Conservation (phyloP, 2,329 filamentous ascomycete genomes). For the Didymella arachidicola region DNA sequence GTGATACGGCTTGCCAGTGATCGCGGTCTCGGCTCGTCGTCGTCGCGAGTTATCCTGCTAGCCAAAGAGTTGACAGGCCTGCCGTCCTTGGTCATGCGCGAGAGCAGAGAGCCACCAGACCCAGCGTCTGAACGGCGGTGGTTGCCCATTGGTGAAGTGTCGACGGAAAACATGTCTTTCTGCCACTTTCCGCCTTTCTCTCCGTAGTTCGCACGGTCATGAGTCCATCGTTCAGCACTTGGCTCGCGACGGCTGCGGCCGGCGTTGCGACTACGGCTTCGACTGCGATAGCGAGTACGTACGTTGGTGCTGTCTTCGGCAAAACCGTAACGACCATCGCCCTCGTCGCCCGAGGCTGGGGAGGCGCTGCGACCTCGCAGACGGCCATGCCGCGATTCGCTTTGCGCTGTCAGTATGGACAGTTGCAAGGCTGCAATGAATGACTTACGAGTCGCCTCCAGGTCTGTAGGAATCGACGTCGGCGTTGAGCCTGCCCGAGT, state of each 20-base stretch:
- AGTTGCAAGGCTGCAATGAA: background rate
- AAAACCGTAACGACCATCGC: slow-evolving; percentile 59
- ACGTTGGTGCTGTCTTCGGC: slow-evolving; percentile 57
- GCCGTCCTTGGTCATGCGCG: slow-evolving; percentile 48
- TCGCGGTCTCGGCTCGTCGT: slow-evolving; percentile 22
- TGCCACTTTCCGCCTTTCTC: slow-evolving; percentile 27
- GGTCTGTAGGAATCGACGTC: slow-evolving; percentile 47
- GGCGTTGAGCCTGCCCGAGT: slow-evolving; percentile 19
- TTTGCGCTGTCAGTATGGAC: slow-evolving; percentile 16
- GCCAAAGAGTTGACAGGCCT: slow-evolving; percentile 42
- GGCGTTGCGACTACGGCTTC: slow-evolving; percentile 51
- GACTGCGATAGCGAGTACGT: slow-evolving; percentile 52
- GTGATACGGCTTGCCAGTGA: slow-evolving; percentile 44
- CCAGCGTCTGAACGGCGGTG: slow-evolving; percentile 53
- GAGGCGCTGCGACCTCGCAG: slow-evolving; percentile 68
- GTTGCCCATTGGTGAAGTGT: slow-evolving; percentile 53
- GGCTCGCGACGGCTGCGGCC: slow-evolving; percentile 36
- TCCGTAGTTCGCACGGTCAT: slow-evolving; percentile 41
- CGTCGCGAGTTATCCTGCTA: slow-evolving; percentile 43
- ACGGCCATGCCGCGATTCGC: slow-evolving; percentile 54
- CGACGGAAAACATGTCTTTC: slow-evolving; percentile 37
- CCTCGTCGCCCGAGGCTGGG: slow-evolving; percentile 57
- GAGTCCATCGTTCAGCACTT: slow-evolving; percentile 41
- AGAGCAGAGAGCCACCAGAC: slow-evolving; percentile 37
- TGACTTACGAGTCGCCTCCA: slow-evolving; percentile 34